Conservation (phyloP, 345 rosid genomes). For the Lepidium didymum region DNA sequence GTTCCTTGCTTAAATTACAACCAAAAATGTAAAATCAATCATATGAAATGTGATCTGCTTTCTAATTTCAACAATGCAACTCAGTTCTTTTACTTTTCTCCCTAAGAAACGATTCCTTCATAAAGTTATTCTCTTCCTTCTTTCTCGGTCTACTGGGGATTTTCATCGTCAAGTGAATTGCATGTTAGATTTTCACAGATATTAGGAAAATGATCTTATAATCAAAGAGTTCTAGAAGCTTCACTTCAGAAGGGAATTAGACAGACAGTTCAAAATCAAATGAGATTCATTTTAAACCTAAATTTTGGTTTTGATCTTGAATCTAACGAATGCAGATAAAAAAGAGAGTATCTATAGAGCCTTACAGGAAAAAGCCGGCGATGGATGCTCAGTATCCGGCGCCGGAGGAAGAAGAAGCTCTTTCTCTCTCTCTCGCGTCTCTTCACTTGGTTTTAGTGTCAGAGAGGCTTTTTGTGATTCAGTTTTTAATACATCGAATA, state of each 20-base stretch:
- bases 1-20: neutral
- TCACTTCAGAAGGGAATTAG: neutral
- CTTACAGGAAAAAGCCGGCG: slow-evolving; percentile 9
- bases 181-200: slow-evolving; percentile 8
- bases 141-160: neutral
- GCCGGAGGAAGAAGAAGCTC: neutral
- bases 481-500: too few relatives aligned
- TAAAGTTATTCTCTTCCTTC: neutral
- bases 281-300: neutral
- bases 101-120: neutral
- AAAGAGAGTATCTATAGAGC: neutral
- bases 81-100: neutral
- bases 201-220: neutral
- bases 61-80: slow-evolving; percentile 6
- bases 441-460: neutral
- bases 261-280: neutral
- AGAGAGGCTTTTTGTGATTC: too few relatives aligned
- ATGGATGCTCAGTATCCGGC: neutral
- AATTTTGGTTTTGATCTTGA: neutral
- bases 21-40: neutral
- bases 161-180: neutral
- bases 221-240: neutral
- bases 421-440: neutral
- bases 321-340: neutral
- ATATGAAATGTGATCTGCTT: neutral